Evolutionary conservation across 176 grass and related monocot species (phyloP), one percentile per base, ranked within the genome.

Genomic region (Juncus effusus): DNA sequence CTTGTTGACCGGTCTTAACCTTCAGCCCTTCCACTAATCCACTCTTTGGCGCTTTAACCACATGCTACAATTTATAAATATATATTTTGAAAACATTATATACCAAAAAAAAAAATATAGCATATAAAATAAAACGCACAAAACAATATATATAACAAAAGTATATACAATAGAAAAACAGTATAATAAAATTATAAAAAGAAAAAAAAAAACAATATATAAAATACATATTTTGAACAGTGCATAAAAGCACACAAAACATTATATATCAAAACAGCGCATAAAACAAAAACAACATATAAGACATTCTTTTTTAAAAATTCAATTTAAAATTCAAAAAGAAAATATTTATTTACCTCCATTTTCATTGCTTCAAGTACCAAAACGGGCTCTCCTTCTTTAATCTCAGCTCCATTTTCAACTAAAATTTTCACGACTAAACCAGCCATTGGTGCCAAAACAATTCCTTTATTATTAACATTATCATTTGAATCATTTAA

Each of bases 361-460:
- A 97, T 92, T 70, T 97, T 97, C 93, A 97, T 97, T 72, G 93
- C 88, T 84, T 97, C 93, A 19, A 97, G 90, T 62, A 97, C 93
- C 82, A 97, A 77, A 61, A 92, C 61, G 74, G 93, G 88, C 16
- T 97, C 84, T 11, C 77, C 82, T 60, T 76, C 80, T 60, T 92
- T 82, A 75, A 97, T 80, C 3, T 16, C 70, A 41, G 80, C 80
- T 16, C 93, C 88, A 66, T 97, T 82, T 75, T 92, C 72, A 44
- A 82, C 70, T 70, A 97, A 65, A 65, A 97, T 80, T 61, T 97
- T 97, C n/a, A 91, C 77, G 16, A 97, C 83, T 75, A 97, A 79
- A 77, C 93, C 93, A 7, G 88, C 87, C 88, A 97, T 97, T 12
- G 93, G 93, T n/a, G 93, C 93, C 62, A 97, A 72, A 77, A 92